A percentile compares a stretch with the other conserved stretches of the same genome.
phyloP scores from a whole-genome alignment of 305 asterid genomes.

The Ilex paraguariensis region DNA sequence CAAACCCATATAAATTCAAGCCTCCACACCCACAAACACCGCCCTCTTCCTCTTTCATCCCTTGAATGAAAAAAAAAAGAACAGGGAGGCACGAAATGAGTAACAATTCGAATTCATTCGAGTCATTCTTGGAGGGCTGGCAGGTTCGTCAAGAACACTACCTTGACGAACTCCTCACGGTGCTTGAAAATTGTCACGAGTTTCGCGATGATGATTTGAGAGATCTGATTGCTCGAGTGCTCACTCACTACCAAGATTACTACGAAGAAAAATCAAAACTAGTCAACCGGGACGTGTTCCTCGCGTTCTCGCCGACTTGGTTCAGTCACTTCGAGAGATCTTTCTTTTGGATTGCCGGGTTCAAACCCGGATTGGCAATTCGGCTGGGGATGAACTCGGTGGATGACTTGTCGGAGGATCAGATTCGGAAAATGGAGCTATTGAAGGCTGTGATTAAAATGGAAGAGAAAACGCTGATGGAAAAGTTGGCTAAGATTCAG shows the following conservation, averaged over 20 bases:
- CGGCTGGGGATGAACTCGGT: background rate
- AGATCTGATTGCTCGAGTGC: constrained; percentile 14
- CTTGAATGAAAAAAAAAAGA: too few species aligned
- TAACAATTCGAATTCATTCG: constrained; percentile 8
- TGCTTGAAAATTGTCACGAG: constrained; percentile 2
- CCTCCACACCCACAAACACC: too few species aligned
- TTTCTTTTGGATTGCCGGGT: constrained; percentile 23
- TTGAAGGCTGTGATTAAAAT: constrained; percentile 6
- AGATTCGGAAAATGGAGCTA: constrained; percentile 7
- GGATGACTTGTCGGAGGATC: constrained; percentile 20
- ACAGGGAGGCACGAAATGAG: background rate
- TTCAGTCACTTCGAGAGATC: constrained; percentile 13
- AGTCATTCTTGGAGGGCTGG: constrained; percentile 24
- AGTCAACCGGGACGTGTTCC: constrained; percentile 13
- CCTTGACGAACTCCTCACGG: constrained; percentile 17
- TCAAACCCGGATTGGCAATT: constrained; percentile 21
- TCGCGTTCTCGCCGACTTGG: constrained; percentile 21
- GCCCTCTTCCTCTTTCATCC: too few species aligned
- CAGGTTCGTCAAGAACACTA: constrained; percentile 15
- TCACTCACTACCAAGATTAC: constrained; percentile 22
- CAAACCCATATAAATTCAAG: too few species aligned
- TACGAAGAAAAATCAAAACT: constrained; percentile 17
- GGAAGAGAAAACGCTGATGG: background rate
- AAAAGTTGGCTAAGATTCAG: constrained; percentile 18
- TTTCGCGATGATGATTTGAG: constrained; percentile 1